These are phyloP conservation scores for Aspergillus pseudoterreus DNA, from an alignment of 2,329 filamentous ascomycete genomes.

Conservation along the genomic window DNA sequence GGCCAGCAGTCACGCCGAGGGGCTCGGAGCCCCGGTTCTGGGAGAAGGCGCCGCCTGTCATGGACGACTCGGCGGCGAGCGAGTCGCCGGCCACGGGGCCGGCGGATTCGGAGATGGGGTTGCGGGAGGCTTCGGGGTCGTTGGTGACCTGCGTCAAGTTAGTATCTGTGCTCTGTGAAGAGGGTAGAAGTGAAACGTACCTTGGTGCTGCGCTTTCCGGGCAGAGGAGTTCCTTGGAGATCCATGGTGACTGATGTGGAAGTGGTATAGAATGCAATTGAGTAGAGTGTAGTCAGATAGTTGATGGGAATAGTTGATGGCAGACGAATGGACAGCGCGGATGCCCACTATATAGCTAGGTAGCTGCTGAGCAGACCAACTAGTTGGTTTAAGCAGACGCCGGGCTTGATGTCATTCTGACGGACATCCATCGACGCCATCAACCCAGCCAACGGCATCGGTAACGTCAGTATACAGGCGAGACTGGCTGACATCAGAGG, in stretches of 20 bases:
- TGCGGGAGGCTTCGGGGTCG: conserved; percentile 46
- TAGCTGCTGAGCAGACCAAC: too few species aligned
- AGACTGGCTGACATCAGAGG: conserved; percentile 24
- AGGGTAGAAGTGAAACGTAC: conserved; percentile 13
- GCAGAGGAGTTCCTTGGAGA: conserved; percentile 38
- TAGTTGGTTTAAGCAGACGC: not conserved
- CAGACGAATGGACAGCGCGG: too few species aligned
- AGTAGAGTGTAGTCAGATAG: not conserved
- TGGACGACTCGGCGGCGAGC: conserved; percentile 69
- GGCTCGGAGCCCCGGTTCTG: conserved; percentile 55
- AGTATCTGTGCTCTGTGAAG: not conserved
- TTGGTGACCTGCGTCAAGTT: conserved; percentile 33
- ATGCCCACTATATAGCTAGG: too few species aligned
- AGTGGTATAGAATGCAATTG: not conserved
- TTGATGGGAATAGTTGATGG: not conserved
- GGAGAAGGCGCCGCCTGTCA: conserved; percentile 57
- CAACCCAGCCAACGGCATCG: not conserved
- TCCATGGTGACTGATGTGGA: conserved; percentile 28
- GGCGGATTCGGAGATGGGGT: conserved; percentile 58
- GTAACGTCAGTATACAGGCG: conserved; percentile 7
- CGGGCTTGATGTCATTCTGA: conserved; percentile 32
- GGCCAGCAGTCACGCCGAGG: conserved; percentile 47
- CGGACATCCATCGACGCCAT: conserved; percentile 9
- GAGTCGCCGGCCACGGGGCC: conserved; percentile 66
- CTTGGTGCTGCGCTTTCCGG: conserved; percentile 34